Evolutionary conservation across 805 yeast genomes (phyloP).

Genomic region (Alloascoidea hylecoeti): DNA sequence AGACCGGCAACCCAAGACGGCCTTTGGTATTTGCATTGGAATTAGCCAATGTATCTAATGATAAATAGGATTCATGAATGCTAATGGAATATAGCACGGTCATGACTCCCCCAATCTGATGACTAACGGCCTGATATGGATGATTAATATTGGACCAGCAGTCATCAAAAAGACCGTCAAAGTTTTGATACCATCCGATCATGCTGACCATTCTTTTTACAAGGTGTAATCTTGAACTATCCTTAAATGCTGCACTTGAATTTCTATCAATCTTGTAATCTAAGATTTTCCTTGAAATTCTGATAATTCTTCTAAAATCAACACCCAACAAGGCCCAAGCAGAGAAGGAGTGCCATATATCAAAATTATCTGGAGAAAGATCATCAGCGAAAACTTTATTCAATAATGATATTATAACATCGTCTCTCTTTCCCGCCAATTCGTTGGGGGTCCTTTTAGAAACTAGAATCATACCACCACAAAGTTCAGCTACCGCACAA

Average conservation of each 20-base stretch:
- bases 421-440: constrained; percentile 32
- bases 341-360: constrained; percentile 62
- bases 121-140: constrained; percentile 62
- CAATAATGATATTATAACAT: constrained; percentile 21
- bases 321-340: constrained; percentile 62
- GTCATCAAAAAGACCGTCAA: constrained; percentile 27
- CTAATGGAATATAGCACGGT: constrained; percentile 28
- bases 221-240: constrained; percentile 45
- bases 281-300: constrained; percentile 28
- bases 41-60: constrained; percentile 23
- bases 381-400: constrained; percentile 33
- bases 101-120: constrained; percentile 47
- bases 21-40: constrained; percentile 19
- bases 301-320: constrained; percentile 54
- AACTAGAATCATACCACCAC: constrained; percentile 44
- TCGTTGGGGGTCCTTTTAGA: background rate
- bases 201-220: constrained; percentile 33
- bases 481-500: constrained; percentile 57
- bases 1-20: constrained; percentile 20
- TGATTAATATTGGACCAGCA: constrained; percentile 37
- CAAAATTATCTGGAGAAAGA: constrained; percentile 57
- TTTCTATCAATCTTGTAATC: constrained; percentile 30
- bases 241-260: constrained; percentile 49
- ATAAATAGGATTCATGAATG: constrained; percentile 25
- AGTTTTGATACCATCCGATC: constrained; percentile 39